Evolutionary conservation across 345 rosid genomes (phyloP).

Genomic region (Raphanus sativus): DNA sequence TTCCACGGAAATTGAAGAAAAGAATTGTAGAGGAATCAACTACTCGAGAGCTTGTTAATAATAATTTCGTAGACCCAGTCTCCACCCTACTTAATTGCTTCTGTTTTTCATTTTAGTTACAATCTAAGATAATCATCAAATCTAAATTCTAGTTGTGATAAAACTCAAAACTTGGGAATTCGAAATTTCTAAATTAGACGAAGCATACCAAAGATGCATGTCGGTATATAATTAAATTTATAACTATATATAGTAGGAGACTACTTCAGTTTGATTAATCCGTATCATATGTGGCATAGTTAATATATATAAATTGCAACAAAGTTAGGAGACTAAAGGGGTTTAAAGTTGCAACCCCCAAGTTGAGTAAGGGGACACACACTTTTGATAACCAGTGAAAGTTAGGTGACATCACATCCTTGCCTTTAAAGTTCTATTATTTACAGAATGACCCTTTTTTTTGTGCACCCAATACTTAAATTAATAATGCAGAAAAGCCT

Average conservation of each 20-base stretch:
- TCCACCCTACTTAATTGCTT: constrained; percentile 8
- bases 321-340: constrained; percentile 20
- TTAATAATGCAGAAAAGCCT: too few relatives aligned
- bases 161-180: background rate
- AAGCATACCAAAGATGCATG: constrained; percentile 2
- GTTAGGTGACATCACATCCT: background rate
- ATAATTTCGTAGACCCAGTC: constrained; percentile 3
- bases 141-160: background rate
- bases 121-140: background rate
- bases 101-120: background rate
- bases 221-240: background rate
- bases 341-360: constrained; percentile 31
- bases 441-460: too few relatives aligned
- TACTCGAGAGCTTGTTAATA: constrained; percentile 16
- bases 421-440: background rate
- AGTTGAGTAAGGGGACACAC: constrained; percentile 25
- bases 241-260: background rate
- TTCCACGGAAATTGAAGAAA: background rate
- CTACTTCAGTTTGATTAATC: constrained; percentile 7
- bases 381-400: constrained; percentile 23
- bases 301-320: background rate
- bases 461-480: too few relatives aligned
- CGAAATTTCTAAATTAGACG: background rate
- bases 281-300: background rate
- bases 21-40: constrained; percentile 16